These are phyloP conservation scores for Leccinum variicolor DNA, from an alignment of 768 basidiomycete genomes.

Conservation along the genomic window DNA sequence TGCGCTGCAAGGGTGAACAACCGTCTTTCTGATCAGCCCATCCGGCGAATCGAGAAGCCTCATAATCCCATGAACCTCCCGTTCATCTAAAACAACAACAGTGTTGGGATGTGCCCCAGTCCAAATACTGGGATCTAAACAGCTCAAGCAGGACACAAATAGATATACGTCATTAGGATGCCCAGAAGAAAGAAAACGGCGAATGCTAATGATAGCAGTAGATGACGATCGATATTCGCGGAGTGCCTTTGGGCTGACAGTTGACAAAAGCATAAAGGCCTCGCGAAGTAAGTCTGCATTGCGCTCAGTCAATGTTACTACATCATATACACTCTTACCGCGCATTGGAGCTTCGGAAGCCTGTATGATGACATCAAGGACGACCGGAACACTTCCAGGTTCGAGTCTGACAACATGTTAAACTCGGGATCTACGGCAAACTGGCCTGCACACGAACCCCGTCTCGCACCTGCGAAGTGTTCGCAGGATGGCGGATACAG, in stretches of 20 bases:
- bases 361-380: constrained; percentile 26
- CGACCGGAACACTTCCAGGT: constrained; percentile 12
- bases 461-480: constrained; percentile 20
- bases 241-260: constrained; percentile 20
- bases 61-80: constrained; percentile 75
- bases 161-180: constrained; percentile 61
- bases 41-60: constrained; percentile 62
- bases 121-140: constrained; percentile 59
- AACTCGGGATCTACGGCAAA: not conserved
- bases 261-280: constrained; percentile 31
- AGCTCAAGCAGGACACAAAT: constrained; percentile 63
- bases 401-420: constrained; percentile 22
- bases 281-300: constrained; percentile 31
- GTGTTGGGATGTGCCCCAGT: constrained; percentile 55
- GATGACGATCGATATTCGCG: constrained; percentile 13
- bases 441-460: constrained; percentile 16
- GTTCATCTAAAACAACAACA: constrained; percentile 57
- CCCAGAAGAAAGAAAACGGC: constrained; percentile 53
- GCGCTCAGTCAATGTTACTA: constrained; percentile 14
- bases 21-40: constrained; percentile 54
- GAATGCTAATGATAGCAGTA: constrained; percentile 44
- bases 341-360: constrained; percentile 20
- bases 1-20: constrained; percentile 24
- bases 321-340: constrained; percentile 18
- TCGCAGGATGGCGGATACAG: constrained; percentile 18